Conservation (phyloP, 106 monocot species). For the Dendrobium officinale region DNA sequence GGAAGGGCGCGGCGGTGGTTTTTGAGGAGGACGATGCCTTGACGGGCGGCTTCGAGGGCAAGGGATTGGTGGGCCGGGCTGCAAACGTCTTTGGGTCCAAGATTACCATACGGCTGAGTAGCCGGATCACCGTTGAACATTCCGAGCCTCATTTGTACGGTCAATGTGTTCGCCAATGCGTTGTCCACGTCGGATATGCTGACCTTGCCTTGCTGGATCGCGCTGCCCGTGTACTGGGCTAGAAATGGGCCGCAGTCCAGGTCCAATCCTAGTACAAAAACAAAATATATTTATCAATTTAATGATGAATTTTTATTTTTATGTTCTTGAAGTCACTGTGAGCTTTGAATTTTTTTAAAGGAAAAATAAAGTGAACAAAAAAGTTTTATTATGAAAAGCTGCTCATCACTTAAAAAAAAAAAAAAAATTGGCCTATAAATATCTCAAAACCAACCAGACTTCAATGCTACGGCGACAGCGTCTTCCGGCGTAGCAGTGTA, state of each 20-base stretch:
- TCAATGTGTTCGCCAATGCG: conserved; percentile 26
- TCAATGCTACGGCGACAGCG: conserved; percentile 22
- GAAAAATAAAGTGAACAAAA: too few species aligned
- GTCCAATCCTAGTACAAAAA: conserved; percentile 41
- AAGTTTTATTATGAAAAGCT: too few species aligned
- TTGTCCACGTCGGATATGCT: conserved; percentile 34
- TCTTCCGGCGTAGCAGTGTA: conserved; percentile 23
- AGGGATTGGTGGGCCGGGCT: conserved; percentile 45
- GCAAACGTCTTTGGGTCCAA: conserved; percentile 61
- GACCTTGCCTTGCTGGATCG: conserved; percentile 37
- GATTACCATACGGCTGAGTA: conserved; percentile 34
- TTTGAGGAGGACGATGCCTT: conserved; percentile 64
- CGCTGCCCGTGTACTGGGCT: conserved; percentile 41
- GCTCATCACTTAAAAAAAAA: too few species aligned
- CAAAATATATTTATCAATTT: background rate
- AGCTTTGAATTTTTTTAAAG: too few species aligned
- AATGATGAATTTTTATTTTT: background rate
- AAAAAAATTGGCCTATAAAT: background rate
- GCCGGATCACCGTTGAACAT: conserved; percentile 64
- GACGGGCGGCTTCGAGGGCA: conserved; percentile 63
- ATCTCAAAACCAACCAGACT: conserved; percentile 24
- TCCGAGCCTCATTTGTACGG: conserved; percentile 44
- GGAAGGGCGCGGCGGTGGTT: conserved; percentile 31
- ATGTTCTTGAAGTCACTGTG: background rate
- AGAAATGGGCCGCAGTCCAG: conserved; percentile 75